These are phyloP conservation scores for Lindgomyces ingoldianus DNA, from an alignment of 495 filamentous ascomycete species.

Conservation along the genomic window DNA sequence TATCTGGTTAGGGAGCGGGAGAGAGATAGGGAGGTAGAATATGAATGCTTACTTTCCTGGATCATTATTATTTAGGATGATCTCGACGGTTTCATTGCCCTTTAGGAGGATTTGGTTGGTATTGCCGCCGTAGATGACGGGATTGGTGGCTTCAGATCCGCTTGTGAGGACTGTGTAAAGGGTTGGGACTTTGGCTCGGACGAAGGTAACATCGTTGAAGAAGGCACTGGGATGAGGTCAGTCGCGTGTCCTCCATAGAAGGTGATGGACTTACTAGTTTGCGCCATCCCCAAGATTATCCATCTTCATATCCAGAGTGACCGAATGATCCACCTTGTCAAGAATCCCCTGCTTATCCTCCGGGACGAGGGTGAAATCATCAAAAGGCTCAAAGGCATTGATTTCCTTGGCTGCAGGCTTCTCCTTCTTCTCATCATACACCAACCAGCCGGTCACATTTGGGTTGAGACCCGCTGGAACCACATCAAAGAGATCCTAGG, in stretches of 20 bases:
- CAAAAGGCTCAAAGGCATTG: conserved; percentile 63
- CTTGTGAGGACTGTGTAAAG: conserved; percentile 73
- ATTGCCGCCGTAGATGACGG: conserved; percentile 70
- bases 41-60: conserved; percentile 49
- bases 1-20: background rate
- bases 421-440: conserved; percentile 64
- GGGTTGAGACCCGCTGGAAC: conserved; percentile 66
- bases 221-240: conserved; percentile 57
- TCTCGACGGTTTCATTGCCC: conserved; percentile 69
- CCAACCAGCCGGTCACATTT: conserved; percentile 78
- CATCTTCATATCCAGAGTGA: conserved; percentile 69
- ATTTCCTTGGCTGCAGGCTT: conserved; percentile 54
- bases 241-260: background rate
- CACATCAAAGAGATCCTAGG: conserved; percentile 67
- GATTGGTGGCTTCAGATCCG: conserved; percentile 62
- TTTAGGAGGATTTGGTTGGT: conserved; percentile 69
- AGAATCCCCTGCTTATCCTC: conserved; percentile 60
- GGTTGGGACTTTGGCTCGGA: conserved; percentile 72
- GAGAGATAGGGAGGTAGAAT: background rate
- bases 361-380: conserved; percentile 72
- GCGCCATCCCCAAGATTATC: conserved; percentile 71
- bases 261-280: conserved; percentile 59
- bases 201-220: conserved; percentile 79
- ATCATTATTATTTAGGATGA: conserved; percentile 79
- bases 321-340: conserved; percentile 58